Evolutionary conservation across 352 stramenopile species (phyloP).

Genomic region (Thraustochytrium sp.): DNA sequence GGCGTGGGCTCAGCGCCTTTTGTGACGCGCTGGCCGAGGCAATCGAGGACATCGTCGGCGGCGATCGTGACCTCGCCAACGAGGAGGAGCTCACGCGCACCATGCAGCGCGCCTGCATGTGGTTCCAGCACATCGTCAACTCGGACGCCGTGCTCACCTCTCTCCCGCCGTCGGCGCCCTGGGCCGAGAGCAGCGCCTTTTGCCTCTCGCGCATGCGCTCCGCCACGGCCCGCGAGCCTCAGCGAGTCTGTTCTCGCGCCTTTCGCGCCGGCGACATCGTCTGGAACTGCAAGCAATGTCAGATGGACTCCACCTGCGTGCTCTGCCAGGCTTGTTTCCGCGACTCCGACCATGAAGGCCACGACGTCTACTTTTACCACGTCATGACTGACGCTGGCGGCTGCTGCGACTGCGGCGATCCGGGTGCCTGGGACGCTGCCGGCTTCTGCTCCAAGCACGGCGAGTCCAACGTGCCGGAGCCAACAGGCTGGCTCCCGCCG

Average conservation of each 20-base stretch:
- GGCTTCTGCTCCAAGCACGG: conserved; percentile 91
- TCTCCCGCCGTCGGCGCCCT: background rate
- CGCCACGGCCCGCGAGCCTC: background rate
- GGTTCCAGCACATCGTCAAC: conserved; percentile 25
- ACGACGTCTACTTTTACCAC: conserved; percentile 89
- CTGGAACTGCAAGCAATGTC: conserved; percentile 50
- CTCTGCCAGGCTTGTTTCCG: conserved; percentile 95
- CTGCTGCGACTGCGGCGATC: conserved; percentile 96
- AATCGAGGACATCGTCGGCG: background rate
- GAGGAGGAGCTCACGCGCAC: background rate
- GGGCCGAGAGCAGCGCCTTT: conserved; percentile 8
- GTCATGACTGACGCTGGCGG: conserved; percentile 78
- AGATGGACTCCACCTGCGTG: conserved; percentile 80
- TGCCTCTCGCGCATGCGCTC: background rate
- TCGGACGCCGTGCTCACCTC: background rate
- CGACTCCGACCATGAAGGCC: conserved; percentile 80
- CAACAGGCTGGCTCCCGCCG: background rate
- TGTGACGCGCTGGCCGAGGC: background rate
- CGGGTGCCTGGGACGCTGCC: conserved; percentile 85
- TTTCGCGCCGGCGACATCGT: conserved; percentile 45
- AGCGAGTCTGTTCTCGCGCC: conserved; percentile 25
- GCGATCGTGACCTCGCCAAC: background rate
- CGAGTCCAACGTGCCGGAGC: conserved; percentile 39
- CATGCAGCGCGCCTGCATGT: conserved; percentile 16
- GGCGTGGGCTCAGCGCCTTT: background rate